Conservation (phyloP, 208 protist species). For the Leishmania martiniquensis region DNA sequence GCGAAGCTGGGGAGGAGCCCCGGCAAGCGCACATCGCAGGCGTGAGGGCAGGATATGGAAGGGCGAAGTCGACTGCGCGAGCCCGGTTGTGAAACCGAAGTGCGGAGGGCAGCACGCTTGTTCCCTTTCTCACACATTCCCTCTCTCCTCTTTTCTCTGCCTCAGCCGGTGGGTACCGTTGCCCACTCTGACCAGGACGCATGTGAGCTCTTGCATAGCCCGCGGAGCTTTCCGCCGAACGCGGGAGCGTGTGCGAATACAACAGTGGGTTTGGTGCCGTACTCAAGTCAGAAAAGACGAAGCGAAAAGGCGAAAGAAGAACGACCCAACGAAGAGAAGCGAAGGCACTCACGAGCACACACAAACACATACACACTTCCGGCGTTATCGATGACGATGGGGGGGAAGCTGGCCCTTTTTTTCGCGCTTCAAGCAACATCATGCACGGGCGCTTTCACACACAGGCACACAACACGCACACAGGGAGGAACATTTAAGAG, state of each 20-base stretch:
- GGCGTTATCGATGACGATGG: neutral
- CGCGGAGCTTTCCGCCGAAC: neutral
- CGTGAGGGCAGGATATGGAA: conserved; percentile 1
- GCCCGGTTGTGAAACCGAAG: neutral
- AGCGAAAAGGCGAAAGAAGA: neutral
- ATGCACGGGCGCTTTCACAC: neutral
- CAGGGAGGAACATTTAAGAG: neutral
- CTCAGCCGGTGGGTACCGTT: neutral
- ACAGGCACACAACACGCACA: conserved; percentile 6
- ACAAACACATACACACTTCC: neutral
- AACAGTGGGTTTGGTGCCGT: neutral
- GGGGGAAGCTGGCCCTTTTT: neutral
- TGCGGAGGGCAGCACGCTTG: neutral
- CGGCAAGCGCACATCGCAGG: conserved; percentile 4
- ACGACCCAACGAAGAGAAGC: neutral
- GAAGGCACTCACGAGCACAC: too few relatives aligned
- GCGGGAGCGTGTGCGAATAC: neutral
- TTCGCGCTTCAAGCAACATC: too few relatives aligned
- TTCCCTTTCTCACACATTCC: neutral
- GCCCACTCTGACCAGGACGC: neutral
- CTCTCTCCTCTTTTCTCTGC: neutral
- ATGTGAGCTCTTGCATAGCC: neutral
- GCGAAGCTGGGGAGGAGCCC: neutral
- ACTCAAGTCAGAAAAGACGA: neutral
- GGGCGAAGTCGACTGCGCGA: conserved; percentile 6